These are phyloP conservation scores for Globisporangium iwayamae DNA, from an alignment of 352 stramenopile species.

Conservation along the genomic window DNA sequence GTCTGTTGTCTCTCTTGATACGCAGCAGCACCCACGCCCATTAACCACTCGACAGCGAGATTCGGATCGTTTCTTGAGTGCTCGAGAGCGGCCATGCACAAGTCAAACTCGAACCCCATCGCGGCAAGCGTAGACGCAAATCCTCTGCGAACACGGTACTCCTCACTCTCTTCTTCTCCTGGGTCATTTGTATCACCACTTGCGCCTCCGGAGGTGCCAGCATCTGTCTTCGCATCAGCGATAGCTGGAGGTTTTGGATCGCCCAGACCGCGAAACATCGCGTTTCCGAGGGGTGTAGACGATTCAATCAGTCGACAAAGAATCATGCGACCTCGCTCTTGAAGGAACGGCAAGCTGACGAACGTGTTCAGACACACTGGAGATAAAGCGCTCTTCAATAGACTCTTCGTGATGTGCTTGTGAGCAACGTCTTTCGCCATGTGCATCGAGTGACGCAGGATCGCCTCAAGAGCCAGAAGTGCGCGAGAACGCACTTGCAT, in stretches of 20 bases:
- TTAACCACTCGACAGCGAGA: conserved; percentile 83
- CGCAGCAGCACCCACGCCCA: conserved; percentile 61
- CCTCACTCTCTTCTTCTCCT: conserved; percentile 70
- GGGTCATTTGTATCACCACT: conserved; percentile 42
- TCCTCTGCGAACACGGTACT: conserved; percentile 61
- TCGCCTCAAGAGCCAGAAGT: conserved; percentile 71
- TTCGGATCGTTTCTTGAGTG: conserved; percentile 82
- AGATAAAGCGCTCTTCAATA: conserved; percentile 59
- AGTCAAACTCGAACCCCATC: conserved; percentile 88
- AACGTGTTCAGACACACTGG: conserved; percentile 69
- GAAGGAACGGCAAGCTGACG: conserved; percentile 66
- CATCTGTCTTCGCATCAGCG: neutral
- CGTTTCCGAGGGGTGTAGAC: conserved; percentile 65
- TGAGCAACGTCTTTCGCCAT: conserved; percentile 37
- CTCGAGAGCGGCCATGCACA: conserved; percentile 83
- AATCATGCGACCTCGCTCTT: conserved; percentile 84
- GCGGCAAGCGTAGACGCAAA: conserved; percentile 81
- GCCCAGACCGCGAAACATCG: conserved; percentile 71
- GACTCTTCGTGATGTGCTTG: conserved; percentile 37
- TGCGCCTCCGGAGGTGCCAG: neutral
- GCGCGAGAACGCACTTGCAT: conserved; percentile 85
- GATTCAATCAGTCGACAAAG: conserved; percentile 81
- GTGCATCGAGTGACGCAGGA: conserved; percentile 55
- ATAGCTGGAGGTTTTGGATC: conserved; percentile 48
- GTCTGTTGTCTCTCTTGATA: conserved; percentile 75